A percentile compares a stretch with the other conserved stretches of the same genome.
These are phyloP conservation scores for Nemania abortiva DNA, from an alignment of 2,329 filamentous ascomycete genomes.

Conservation along the genomic window DNA sequence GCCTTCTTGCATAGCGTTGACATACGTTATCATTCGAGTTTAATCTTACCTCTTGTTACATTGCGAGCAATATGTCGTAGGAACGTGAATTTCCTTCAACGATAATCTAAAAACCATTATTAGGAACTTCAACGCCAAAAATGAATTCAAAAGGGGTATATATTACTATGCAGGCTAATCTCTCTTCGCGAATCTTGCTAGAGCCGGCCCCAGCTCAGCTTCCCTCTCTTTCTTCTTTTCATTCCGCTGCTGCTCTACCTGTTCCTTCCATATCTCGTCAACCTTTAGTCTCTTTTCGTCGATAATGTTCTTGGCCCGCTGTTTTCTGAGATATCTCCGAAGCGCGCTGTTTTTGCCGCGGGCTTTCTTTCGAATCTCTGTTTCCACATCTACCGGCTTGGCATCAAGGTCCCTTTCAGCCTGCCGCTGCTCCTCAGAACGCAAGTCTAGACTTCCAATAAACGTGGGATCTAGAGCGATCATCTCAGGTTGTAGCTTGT, in stretches of 20 bases:
- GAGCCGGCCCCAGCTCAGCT: slow-evolving; percentile 83
- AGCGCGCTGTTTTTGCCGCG: slow-evolving; percentile 91
- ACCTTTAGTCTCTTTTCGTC: slow-evolving; percentile 92
- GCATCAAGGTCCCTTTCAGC: slow-evolving; percentile 84
- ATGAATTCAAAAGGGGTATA: slow-evolving; percentile 34
- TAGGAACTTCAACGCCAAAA: not conserved
- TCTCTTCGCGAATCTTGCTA: slow-evolving; percentile 86
- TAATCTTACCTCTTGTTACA: not conserved
- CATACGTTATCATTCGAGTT: not conserved
- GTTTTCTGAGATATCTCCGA: slow-evolving; percentile 90
- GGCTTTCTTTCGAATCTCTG: slow-evolving; percentile 79
- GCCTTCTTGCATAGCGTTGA: not conserved
- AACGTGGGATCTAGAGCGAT: slow-evolving; percentile 94
- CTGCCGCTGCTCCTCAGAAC: slow-evolving; percentile 80
- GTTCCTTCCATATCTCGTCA: slow-evolving; percentile 83
- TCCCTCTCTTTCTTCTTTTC: slow-evolving; percentile 73
- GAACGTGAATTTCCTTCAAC: not conserved
- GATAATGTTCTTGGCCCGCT: slow-evolving; percentile 91
- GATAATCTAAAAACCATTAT: not conserved
- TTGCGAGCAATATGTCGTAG: not conserved
- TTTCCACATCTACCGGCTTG: slow-evolving; percentile 67
- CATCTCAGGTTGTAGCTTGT: slow-evolving; percentile 97
- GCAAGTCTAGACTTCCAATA: slow-evolving; percentile 86
- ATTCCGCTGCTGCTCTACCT: slow-evolving; percentile 71
- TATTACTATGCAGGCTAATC: slow-evolving; percentile 55